A percentile compares a stretch with the other conserved stretches of the same genome.
Evolutionary conservation across 164 flowering plant genomes (phyloP).

Genomic region (Vitis rupestris): DNA sequence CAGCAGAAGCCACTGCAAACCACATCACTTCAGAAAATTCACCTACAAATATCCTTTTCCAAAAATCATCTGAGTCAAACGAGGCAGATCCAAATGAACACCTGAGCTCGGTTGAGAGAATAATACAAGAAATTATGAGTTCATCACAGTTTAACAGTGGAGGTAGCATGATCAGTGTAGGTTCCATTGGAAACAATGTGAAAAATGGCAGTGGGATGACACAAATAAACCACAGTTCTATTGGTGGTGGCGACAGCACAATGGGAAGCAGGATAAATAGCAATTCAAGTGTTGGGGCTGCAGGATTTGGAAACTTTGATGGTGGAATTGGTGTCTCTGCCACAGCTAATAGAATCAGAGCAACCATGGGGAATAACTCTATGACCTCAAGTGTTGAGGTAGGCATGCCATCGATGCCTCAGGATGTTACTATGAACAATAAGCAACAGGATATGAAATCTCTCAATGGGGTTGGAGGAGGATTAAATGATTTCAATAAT

Average conservation of each 20-base stretch:
- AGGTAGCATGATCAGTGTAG: conserved; percentile 49
- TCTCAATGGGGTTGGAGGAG: conserved; percentile 72
- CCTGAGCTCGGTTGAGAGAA: conserved; percentile 91
- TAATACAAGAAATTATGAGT: conserved; percentile 84
- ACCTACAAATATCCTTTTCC: conserved; percentile 57
- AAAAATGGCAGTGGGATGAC: conserved; percentile 61
- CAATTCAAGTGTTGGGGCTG: conserved; percentile 43
- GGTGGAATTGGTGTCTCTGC: conserved; percentile 52
- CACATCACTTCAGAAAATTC: conserved; percentile 64
- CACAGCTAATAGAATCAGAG: conserved; percentile 58
- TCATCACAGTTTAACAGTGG: conserved; percentile 60
- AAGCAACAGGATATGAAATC: conserved; percentile 73
- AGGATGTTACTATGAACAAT: conserved; percentile 46
- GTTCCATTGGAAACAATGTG: conserved; percentile 57
- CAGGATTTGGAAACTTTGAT: conserved; percentile 48
- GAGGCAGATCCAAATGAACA: conserved; percentile 74
- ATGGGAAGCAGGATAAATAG: conserved; percentile 6
- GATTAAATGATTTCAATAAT: conserved; percentile 63
- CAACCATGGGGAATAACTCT: conserved; percentile 58
- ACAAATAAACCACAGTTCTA: conserved; percentile 29
- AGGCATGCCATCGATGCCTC: conserved; percentile 45
- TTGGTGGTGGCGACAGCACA: conserved; percentile 38
- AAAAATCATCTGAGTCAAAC: conserved; percentile 49
- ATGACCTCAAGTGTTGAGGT: conserved; percentile 63
- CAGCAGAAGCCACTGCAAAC: conserved; percentile 25